Evolutionary conservation across 768 basidiomycete genomes (phyloP).

Genomic region (Xerocomellus chrysenteron): DNA sequence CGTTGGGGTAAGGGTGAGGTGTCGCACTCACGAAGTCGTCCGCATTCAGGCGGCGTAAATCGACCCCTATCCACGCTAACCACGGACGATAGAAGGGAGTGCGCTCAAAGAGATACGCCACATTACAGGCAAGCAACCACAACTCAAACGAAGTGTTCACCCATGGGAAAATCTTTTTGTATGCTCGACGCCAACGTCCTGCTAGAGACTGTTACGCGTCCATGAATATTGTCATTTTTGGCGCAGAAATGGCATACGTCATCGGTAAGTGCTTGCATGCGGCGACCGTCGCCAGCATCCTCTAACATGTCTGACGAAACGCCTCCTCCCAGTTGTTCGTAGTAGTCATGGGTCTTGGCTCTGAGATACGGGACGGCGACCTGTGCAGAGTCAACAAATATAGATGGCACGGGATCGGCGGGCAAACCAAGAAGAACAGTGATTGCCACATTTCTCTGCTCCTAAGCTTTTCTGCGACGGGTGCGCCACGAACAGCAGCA

Average conservation of each 20-base stretch:
- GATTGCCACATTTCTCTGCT: slow-evolving; percentile 71
- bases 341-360: slow-evolving; percentile 88
- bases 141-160: slow-evolving; percentile 72
- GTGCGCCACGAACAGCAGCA: slow-evolving; percentile 65
- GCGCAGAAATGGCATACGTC: slow-evolving; percentile 40
- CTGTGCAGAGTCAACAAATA: slow-evolving; percentile 29
- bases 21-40: slow-evolving; percentile 69
- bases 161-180: slow-evolving; percentile 81
- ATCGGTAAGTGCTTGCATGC: slow-evolving; percentile 48
- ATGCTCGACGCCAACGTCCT: slow-evolving; percentile 56
- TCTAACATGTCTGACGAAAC: slow-evolving; percentile 63
- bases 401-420: neutral
- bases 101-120: slow-evolving; percentile 87
- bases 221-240: slow-evolving; percentile 3
- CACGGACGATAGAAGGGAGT: slow-evolving; percentile 89
- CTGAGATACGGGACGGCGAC: slow-evolving; percentile 87
- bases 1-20: neutral
- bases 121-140: slow-evolving; percentile 81
- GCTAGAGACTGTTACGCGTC: slow-evolving; percentile 43
- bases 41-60: slow-evolving; percentile 72
- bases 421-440: slow-evolving; percentile 72
- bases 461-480: slow-evolving; percentile 64
- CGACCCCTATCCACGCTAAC: slow-evolving; percentile 82
- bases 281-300: slow-evolving; percentile 47
- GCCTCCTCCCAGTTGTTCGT: slow-evolving; percentile 86